These are phyloP conservation scores for Apiospora sp. DNA, from an alignment of 2,329 filamentous ascomycete genomes.

Conservation along the genomic window DNA sequence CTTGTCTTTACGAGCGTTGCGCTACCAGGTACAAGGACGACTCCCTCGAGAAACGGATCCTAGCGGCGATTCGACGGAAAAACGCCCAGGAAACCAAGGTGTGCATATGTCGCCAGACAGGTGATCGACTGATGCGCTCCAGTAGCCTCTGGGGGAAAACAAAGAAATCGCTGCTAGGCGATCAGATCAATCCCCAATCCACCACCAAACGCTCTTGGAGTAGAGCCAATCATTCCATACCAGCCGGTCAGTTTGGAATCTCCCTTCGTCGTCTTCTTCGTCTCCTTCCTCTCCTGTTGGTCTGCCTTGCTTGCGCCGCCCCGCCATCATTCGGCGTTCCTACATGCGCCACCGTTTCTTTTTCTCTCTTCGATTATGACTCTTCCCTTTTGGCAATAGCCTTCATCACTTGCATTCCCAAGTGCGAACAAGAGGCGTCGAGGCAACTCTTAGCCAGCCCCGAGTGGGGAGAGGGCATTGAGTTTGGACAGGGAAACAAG, in stretches of 20 bases:
- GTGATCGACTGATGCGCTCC: constrained; percentile 21
- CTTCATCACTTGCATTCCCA: constrained; percentile 8
- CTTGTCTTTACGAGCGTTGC: constrained; percentile 3
- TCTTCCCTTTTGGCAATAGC: constrained; percentile 7
- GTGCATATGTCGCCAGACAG: not conserved
- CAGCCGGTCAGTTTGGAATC: constrained; percentile 27
- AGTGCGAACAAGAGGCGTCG: constrained; percentile 2
- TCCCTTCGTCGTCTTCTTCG: constrained; percentile 10
- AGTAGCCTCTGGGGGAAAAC: constrained; percentile 27
- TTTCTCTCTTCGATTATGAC: not conserved
- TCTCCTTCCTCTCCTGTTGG: not conserved
- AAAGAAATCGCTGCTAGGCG: constrained; percentile 32
- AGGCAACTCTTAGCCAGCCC: constrained; percentile 4
- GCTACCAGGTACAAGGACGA: constrained; percentile 1
- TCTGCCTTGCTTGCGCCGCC: not conserved
- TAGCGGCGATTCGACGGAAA: not conserved
- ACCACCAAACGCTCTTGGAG: constrained; percentile 28
- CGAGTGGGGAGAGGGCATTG: not conserved
- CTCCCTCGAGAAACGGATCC: not conserved
- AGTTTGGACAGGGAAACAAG: constrained; percentile 11
- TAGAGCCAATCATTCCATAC: constrained; percentile 23
- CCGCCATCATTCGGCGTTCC: constrained; percentile 13
- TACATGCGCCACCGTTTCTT: not conserved
- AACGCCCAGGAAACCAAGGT: not conserved
- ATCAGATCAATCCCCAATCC: constrained; percentile 19